Percentiles rank a stretch among this genome's conserved stretches.
Conservation (phyloP, 768 basidiomycete genomes). For the Russula dissimulans region DNA sequence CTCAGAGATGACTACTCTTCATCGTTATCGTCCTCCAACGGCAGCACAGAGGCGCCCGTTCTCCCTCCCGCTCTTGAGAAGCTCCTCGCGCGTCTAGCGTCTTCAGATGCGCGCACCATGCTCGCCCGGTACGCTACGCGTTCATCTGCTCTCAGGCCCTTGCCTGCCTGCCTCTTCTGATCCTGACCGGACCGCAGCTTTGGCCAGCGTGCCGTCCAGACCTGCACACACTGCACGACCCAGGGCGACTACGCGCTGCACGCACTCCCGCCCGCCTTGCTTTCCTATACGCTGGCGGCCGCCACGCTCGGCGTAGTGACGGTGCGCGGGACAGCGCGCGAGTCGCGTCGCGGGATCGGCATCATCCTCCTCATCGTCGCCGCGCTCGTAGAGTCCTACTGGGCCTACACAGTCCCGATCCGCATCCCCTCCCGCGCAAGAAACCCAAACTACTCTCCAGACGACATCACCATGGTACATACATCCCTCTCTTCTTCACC, state of each 20-base stretch:
- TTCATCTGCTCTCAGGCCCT: not conserved
- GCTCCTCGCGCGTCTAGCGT: conserved; percentile 17
- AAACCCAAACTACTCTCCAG: not conserved
- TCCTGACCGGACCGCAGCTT: not conserved
- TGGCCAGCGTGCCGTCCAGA: conserved; percentile 16
- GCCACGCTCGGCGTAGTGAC: conserved; percentile 12
- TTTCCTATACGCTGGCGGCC: conserved; percentile 17
- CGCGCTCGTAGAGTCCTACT: conserved; percentile 12
- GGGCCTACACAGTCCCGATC: conserved; percentile 6
- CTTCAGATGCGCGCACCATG: conserved; percentile 12
- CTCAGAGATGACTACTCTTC: no score
- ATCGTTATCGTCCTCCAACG: not conserved
- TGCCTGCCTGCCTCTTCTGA: no score
- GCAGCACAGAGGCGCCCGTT: not conserved
- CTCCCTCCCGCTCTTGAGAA: conserved; percentile 13
- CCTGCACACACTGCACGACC: conserved; percentile 11
- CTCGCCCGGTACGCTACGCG: conserved; percentile 14
- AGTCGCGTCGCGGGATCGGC: conserved; percentile 1
- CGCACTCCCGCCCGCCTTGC: conserved; percentile 11
- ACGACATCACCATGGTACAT: conserved; percentile 14
- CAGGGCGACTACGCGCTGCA: conserved; percentile 16
- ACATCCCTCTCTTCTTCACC: not conserved
- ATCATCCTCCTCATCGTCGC: conserved; percentile 5
- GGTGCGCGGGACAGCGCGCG: conserved; percentile 11
- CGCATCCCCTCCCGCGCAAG: not conserved